Evolutionary conservation across 2,329 filamentous ascomycete species (phyloP), one percentile per base, ranked within the genome.

Genomic region (Pseudogymnoascus sp.): DNA sequence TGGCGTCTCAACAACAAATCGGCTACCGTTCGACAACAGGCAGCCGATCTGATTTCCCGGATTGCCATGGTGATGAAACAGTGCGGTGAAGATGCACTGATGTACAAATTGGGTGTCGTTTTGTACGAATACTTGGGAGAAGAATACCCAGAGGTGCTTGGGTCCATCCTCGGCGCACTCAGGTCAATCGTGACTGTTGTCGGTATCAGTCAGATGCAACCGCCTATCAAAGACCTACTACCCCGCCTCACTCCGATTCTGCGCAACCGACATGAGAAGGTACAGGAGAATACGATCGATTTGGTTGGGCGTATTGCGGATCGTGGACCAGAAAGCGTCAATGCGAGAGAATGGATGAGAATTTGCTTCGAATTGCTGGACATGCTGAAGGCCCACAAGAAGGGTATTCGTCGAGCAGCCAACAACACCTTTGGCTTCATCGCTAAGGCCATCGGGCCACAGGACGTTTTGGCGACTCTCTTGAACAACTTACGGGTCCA

Each of bases 391-490:
- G 94, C 94, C 5, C 94, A 99, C 79, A 99, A 99, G 77, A 99
- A 99, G 81, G 95, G 94, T 65, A 99, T 99, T 67, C 89, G 94
- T 65, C 88, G 94, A 73, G 94, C 94, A 19, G 95, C 94, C 67
- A 99, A 99, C 82, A 99, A 99, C 78, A 99, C 94, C 0, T 99
- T 99, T 69, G 94, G 94, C 73, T 99, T 96, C 81, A 99, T 99
- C 69, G 94, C 94, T 71, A 99, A 99, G 76, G 94, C 94, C 62
- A 99, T 99, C 68, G 94, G 94, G 66, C 94, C 94, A 10, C 92
- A 97, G 74, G 94, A 99, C 77, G 94, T 99, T 23, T 79, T 99
- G 61, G 92, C 94, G 3, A 97, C 94, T 0, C 80, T 99, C 13
- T 83, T 99, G 64, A 96, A 96, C 82, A 99, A 99, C 72, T 79